A percentile compares a stretch with the other conserved stretches of the same genome.
Evolutionary conservation across 345 rosid species (phyloP).

Genomic region (Nephelium lappaceum): DNA sequence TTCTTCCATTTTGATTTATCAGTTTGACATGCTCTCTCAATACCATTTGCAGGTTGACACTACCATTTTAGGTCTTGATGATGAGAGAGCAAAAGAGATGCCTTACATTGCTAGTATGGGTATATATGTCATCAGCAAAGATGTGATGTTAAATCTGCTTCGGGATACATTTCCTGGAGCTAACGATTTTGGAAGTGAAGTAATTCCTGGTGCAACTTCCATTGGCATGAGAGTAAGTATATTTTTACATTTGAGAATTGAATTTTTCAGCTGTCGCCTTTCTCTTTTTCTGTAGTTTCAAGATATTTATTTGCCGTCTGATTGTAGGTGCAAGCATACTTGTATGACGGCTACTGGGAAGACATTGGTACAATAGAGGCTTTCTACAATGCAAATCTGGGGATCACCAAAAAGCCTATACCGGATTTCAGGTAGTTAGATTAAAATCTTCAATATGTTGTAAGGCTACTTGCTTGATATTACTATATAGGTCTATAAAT

Average conservation of each 20-base stretch:
- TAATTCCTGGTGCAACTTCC: conserved; percentile 96
- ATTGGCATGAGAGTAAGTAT: conserved; percentile 79
- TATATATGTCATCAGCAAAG: conserved; percentile 88
- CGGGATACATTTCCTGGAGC: conserved; percentile 93
- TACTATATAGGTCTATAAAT: neutral
- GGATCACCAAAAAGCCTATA: conserved; percentile 90
- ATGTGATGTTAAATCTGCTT: conserved; percentile 87
- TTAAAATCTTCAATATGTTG: conserved; percentile 12
- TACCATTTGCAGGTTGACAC: conserved; percentile 72
- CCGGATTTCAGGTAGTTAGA: conserved; percentile 85
- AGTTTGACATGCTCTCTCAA: neutral
- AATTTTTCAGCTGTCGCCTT: neutral
- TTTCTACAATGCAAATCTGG: conserved; percentile 90
- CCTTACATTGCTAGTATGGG: conserved; percentile 99
- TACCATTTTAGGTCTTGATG: conserved; percentile 90
- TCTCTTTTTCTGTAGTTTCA: neutral
- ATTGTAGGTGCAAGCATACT: conserved; percentile 89
- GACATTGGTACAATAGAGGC: conserved; percentile 98
- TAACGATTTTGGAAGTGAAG: conserved; percentile 98
- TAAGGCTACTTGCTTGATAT: neutral
- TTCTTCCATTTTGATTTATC: neutral
- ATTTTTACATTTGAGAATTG: neutral
- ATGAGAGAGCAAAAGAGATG: conserved; percentile 87
- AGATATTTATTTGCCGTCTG: neutral
- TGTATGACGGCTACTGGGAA: conserved; percentile 98